Evolutionary conservation across 2,329 filamentous ascomycete genomes (phyloP).

Genomic region (Ceratocystis albifundus): DNA sequence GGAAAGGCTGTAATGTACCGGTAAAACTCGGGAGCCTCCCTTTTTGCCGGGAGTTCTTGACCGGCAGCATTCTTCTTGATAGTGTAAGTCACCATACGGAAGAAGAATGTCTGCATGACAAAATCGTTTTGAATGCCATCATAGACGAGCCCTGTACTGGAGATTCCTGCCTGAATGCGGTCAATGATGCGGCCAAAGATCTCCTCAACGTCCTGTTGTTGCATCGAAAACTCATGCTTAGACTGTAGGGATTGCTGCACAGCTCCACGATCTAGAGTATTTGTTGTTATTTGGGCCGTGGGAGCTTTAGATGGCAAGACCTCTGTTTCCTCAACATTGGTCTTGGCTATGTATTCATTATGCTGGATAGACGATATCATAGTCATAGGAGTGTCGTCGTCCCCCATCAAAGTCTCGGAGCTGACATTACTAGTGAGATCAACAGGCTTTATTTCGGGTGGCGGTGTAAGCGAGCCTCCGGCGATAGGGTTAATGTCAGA

Average conservation of each 20-base stretch:
- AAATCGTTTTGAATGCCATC: constrained; percentile 67
- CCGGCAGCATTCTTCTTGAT: constrained; percentile 38
- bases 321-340: neutral
- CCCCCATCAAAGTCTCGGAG: constrained; percentile 17
- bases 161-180: constrained; percentile 80
- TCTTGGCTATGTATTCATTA: neutral
- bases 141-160: constrained; percentile 50
- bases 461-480: constrained; percentile 12
- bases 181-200: constrained; percentile 89
- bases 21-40: constrained; percentile 38
- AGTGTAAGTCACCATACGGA: constrained; percentile 49
- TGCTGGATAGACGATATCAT: neutral
- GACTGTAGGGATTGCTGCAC: constrained; percentile 36
- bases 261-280: constrained; percentile 28
- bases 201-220: constrained; percentile 89
- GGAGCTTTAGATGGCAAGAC: neutral
- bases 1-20: constrained; percentile 51
- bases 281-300: neutral
- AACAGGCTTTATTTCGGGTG: neutral
- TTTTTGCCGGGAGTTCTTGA: constrained; percentile 20
- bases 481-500: constrained; percentile 18
- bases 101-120: constrained; percentile 60
- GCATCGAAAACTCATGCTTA: constrained; percentile 25
- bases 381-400: constrained; percentile 12
- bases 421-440: constrained; percentile 15